Evolutionary conservation across 345 rosid genomes (phyloP).

Genomic region (Cardiospermum halicacabum): DNA sequence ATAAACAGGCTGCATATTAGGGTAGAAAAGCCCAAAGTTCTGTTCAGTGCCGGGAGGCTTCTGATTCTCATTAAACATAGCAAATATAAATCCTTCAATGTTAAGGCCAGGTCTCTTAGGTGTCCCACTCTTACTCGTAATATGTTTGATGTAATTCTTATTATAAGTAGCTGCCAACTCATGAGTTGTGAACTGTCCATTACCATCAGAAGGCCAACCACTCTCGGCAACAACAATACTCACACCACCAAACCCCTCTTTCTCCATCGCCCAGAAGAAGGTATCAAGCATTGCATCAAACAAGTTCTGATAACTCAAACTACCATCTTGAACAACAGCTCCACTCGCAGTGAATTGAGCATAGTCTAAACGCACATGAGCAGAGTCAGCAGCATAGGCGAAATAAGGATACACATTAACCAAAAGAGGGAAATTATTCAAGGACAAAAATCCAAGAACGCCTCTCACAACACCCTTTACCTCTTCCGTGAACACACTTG

Average conservation of each 20-base stretch:
- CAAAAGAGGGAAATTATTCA: constrained; percentile 10
- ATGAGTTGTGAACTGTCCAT: constrained; percentile 18
- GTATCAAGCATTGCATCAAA: constrained; percentile 23
- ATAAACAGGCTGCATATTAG: constrained; percentile 7
- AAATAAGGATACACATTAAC: constrained; percentile 22
- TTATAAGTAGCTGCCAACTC: constrained; percentile 18
- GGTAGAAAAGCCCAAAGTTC: constrained; percentile 11
- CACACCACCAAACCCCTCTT: constrained; percentile 6
- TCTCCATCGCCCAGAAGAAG: constrained; percentile 23
- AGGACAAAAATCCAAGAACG: neutral
- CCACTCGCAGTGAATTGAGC: neutral
- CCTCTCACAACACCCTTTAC: neutral
- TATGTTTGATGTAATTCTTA: constrained; percentile 14
- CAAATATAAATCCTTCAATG: constrained; percentile 8
- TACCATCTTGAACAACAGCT: constrained; percentile 10
- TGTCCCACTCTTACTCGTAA: constrained; percentile 1
- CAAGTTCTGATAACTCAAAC: constrained; percentile 9
- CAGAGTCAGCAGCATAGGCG: constrained; percentile 1
- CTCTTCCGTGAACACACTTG: constrained; percentile 5
- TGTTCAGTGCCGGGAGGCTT: constrained; percentile 8
- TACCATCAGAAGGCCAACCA: constrained; percentile 44
- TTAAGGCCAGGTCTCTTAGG: constrained; percentile 15
- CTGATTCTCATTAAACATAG: constrained; percentile 12
- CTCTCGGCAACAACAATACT: constrained; percentile 29
- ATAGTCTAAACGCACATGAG: constrained; percentile 8